phyloP scores from a whole-genome alignment of 2,329 filamentous ascomycete genomes.

The Cladosporium phlei region DNA sequence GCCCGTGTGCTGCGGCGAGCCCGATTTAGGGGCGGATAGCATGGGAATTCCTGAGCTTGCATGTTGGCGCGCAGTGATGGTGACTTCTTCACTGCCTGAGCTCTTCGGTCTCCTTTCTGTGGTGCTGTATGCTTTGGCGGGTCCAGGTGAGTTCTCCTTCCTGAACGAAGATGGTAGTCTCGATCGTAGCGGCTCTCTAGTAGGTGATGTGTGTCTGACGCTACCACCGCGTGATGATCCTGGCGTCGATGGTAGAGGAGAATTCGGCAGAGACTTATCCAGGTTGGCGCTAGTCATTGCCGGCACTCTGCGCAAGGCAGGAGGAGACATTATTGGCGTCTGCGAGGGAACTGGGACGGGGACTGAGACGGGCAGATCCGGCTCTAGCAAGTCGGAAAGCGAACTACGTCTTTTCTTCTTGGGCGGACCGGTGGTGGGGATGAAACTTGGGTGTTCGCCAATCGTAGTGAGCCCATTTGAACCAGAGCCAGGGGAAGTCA shows the following conservation, averaged over 20 bases:
- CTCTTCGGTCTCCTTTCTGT: slow-evolving; percentile 25
- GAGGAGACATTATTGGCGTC: slow-evolving; percentile 21
- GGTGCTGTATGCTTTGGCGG: slow-evolving; percentile 18
- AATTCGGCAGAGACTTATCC: slow-evolving; percentile 31
- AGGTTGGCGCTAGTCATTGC: slow-evolving; percentile 11
- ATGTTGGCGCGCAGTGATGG: slow-evolving; percentile 8
- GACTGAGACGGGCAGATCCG: no score
- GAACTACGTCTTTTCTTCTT: slow-evolving; percentile 87
- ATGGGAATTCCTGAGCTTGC: slow-evolving; percentile 48
- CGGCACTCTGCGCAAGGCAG: slow-evolving; percentile 21
- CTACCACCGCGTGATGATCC: slow-evolving; percentile 35
- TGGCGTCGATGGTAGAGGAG: slow-evolving; percentile 33
- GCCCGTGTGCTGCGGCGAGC: slow-evolving; percentile 33
- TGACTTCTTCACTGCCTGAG: slow-evolving; percentile 19
- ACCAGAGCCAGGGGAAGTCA: slow-evolving; percentile 15
- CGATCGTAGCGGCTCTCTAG: slow-evolving; percentile 29
- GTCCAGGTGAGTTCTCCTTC: slow-evolving; percentile 40
- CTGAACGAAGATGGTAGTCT: slow-evolving; percentile 35
- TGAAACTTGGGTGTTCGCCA: slow-evolving; percentile 43
- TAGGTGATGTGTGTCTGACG: slow-evolving; percentile 38
- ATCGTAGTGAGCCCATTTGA: slow-evolving; percentile 45
- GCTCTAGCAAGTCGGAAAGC: slow-evolving; percentile 72
- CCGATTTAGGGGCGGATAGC: slow-evolving; percentile 32
- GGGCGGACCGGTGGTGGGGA: slow-evolving; percentile 39
- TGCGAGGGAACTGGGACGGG: slow-evolving; percentile 21